Percentiles rank a stretch among this genome's conserved stretches.
These are phyloP conservation scores for Teunomyces funiuensis DNA, from an alignment of 805 yeast genomes.

Conservation along the genomic window DNA sequence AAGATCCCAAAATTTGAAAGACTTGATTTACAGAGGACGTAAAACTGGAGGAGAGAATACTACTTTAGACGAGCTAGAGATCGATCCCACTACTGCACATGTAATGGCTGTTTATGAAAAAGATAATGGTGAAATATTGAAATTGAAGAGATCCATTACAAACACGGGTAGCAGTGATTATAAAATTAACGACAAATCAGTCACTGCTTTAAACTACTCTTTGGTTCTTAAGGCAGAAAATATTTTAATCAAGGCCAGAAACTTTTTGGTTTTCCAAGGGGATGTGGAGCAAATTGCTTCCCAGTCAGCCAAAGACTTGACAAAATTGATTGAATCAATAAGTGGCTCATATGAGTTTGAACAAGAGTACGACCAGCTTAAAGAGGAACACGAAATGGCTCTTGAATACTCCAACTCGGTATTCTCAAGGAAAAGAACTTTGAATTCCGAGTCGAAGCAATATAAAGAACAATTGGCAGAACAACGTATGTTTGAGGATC, in stretches of 20 bases:
- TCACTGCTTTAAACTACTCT: constrained; percentile 64
- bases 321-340: constrained; percentile 73
- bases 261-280: constrained; percentile 94
- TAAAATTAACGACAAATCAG: constrained; percentile 58
- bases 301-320: constrained; percentile 74
- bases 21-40: constrained; percentile 78
- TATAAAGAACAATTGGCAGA: constrained; percentile 75
- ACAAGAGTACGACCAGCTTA: constrained; percentile 63
- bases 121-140: constrained; percentile 55
- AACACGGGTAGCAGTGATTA: constrained; percentile 65
- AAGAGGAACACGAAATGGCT: constrained; percentile 64
- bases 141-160: constrained; percentile 62
- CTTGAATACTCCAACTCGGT: constrained; percentile 62
- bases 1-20: constrained; percentile 70
- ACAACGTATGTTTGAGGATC: constrained; percentile 62
- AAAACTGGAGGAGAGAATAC: constrained; percentile 12
- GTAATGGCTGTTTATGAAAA: constrained; percentile 78
- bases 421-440: constrained; percentile 65
- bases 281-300: constrained; percentile 93
- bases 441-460: constrained; percentile 72
- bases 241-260: constrained; percentile 83
- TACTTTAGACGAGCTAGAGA: constrained; percentile 17
- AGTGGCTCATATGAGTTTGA: constrained; percentile 76
- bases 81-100: constrained; percentile 59
- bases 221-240: constrained; percentile 70